Conservation (phyloP, 2,329 filamentous ascomycete genomes). For the Sclerotinia minor region DNA sequence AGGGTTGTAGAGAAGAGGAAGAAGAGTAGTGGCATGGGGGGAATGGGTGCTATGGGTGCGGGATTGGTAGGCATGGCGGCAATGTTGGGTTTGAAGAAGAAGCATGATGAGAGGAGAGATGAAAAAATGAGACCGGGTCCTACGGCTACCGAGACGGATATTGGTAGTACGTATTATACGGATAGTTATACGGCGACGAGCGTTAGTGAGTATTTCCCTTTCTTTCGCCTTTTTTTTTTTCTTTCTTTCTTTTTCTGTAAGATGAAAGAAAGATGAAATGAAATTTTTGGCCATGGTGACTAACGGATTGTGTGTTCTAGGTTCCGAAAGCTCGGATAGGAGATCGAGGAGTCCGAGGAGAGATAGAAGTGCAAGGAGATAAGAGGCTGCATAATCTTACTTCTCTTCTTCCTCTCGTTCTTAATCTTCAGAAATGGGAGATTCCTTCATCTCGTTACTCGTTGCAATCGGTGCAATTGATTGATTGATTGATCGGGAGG, state of each 20-base stretch:
- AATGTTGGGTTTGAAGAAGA: conserved; percentile 41
- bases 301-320: conserved; percentile 32
- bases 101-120: conserved; percentile 32
- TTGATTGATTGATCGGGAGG: too few relatives aligned
- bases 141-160: conserved; percentile 29
- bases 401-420: too few relatives aligned
- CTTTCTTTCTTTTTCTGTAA: too few relatives aligned
- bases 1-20: conserved; percentile 49
- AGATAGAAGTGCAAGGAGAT: conserved; percentile 22
- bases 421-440: too few relatives aligned
- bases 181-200: conserved; percentile 41
- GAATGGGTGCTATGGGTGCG: conserved; percentile 51
- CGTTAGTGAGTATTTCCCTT: conserved; percentile 37
- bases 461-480: too few relatives aligned
- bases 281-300: neutral
- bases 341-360: conserved; percentile 33
- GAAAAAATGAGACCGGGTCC: conserved; percentile 29
- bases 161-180: conserved; percentile 40
- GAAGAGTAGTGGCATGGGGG: conserved; percentile 51
- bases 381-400: neutral
- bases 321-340: conserved; percentile 39
- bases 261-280: neutral
- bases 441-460: too few relatives aligned
- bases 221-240: too few relatives aligned
- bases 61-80: conserved; percentile 38